phyloP scores from a whole-genome alignment of 2,329 filamentous ascomycete genomes.

The Pyricularia grisea region DNA sequence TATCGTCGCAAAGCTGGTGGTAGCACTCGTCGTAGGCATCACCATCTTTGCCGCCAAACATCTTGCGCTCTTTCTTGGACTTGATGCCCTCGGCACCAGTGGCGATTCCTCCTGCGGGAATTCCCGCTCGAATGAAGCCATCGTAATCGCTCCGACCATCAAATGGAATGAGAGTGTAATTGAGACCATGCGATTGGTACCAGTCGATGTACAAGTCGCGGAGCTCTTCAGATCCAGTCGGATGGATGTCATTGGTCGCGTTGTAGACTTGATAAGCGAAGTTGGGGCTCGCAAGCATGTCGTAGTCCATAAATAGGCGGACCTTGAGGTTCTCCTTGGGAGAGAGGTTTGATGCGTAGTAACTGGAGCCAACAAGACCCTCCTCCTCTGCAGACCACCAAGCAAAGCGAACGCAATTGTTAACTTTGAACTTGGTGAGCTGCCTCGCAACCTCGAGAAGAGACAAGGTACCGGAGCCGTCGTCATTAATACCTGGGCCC shows the following conservation, averaged over 20 bases:
- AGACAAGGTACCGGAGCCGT: neutral
- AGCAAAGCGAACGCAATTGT: conserved; percentile 57
- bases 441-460: neutral
- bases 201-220: conserved; percentile 59
- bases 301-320: conserved; percentile 59
- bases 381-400: conserved; percentile 64
- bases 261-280: conserved; percentile 62
- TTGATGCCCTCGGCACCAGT: conserved; percentile 72
- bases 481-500: neutral
- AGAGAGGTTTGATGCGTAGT: conserved; percentile 46
- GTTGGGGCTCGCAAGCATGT: conserved; percentile 59
- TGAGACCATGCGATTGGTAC: conserved; percentile 51
- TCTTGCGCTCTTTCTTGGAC: conserved; percentile 52
- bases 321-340: conserved; percentile 52
- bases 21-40: conserved; percentile 51
- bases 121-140: conserved; percentile 63
- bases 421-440: conserved; percentile 38
- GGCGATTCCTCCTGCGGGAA: conserved; percentile 66
- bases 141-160: conserved; percentile 75
- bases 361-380: conserved; percentile 53
- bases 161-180: conserved; percentile 64
- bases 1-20: conserved; percentile 51
- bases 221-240: conserved; percentile 60
- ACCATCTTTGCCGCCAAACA: conserved; percentile 64
- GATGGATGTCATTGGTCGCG: conserved; percentile 61